Evolutionary conservation across 768 basidiomycete genomes (phyloP), one percentile per base, ranked within the genome.

Genomic region (Daedaleopsis sinensis): DNA sequence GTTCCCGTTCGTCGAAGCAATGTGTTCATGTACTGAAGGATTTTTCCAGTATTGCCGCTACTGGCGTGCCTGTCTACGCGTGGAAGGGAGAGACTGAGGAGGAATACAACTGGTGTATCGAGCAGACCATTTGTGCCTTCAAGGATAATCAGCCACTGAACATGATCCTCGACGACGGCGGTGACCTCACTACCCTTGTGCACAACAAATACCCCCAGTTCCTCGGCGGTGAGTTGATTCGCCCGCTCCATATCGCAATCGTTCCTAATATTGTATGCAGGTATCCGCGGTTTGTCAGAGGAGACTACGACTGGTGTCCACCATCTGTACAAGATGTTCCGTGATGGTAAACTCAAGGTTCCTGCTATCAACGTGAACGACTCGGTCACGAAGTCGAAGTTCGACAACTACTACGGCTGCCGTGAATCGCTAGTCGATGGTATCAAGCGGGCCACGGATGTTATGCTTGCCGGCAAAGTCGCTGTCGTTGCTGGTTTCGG

Each of bases 1-100:
- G 89, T 83, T 16, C 19, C 19, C 4, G 15, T 18, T 16, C 47
- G 43, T 50, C 37, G 24, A 42, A 35, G 19, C 16, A 62, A 51
- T 51, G 36, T 54, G 23, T 52, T 23, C 27, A 32, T 32, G 7
- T 7, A 32, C 27, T 47, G 27, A 37, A 52, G 8, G 23, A 10
- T 5, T 35, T n/a, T 12, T 58, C 21, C 69, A 94, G 92, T 67
- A 98, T 98, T 66, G 96, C 96, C 66, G 96, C 95, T 18, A 98
- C 97, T 61, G 96, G 96, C 68, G 93, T 98, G 58, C 97, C 97
- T 67, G 97, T 98, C 71, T 99, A 88, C 72, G 97, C 97, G 44
- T 99, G 97, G 97, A 99, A 99, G 82, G 97, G 97, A 58, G 97
- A 99, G 82, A 96, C 96, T 49, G 97, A 98, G 74, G 97, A 98